Percentiles rank a stretch among this genome's conserved stretches.
These are phyloP conservation scores for Maudiozyma turicensis DNA, from an alignment of 805 yeast genomes.

Conservation along the genomic window DNA sequence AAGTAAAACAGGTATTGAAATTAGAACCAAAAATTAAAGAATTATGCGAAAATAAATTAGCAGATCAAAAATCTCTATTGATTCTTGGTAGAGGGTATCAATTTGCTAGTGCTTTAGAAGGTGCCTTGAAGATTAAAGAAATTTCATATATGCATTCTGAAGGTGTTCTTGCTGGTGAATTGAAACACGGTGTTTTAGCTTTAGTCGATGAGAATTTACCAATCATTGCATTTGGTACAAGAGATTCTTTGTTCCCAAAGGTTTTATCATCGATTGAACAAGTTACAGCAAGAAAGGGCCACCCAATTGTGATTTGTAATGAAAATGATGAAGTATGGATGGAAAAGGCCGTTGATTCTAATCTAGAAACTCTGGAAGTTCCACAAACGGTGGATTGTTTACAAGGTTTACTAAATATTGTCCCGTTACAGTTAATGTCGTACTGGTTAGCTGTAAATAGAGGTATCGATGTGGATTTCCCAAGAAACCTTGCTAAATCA, in stretches of 20 bases:
- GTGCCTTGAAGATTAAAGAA: constrained; percentile 96
- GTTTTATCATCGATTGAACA: constrained; percentile 93
- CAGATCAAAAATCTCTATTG: constrained; percentile 76
- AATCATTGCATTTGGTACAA: constrained; percentile 89
- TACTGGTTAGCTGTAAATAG: constrained; percentile 94
- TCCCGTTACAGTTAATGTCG: constrained; percentile 91
- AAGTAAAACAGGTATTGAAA: constrained; percentile 66
- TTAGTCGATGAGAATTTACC: constrained; percentile 91
- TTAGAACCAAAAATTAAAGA: constrained; percentile 66
- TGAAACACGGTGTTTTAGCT: constrained; percentile 97
- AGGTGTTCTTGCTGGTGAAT: constrained; percentile 98
- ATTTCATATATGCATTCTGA: constrained; percentile 98
- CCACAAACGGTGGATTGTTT: constrained; percentile 95
- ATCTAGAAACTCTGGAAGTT: constrained; percentile 70
- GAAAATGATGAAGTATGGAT: constrained; percentile 61
- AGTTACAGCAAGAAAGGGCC: constrained; percentile 94
- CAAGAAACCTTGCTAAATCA: constrained; percentile 95
- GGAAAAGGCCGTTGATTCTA: constrained; percentile 30
- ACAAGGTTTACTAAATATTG: constrained; percentile 90
- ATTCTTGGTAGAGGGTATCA: constrained; percentile 97
- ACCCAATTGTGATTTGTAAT: constrained; percentile 87
- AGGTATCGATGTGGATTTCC: constrained; percentile 96
- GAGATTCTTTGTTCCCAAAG: constrained; percentile 93
- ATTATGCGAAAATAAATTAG: constrained; percentile 63
- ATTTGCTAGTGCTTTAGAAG: constrained; percentile 94